Evolutionary conservation across 805 yeast genomes (phyloP), one percentile per base, ranked within the genome.

Genomic region (Metschnikowia sp.): DNA sequence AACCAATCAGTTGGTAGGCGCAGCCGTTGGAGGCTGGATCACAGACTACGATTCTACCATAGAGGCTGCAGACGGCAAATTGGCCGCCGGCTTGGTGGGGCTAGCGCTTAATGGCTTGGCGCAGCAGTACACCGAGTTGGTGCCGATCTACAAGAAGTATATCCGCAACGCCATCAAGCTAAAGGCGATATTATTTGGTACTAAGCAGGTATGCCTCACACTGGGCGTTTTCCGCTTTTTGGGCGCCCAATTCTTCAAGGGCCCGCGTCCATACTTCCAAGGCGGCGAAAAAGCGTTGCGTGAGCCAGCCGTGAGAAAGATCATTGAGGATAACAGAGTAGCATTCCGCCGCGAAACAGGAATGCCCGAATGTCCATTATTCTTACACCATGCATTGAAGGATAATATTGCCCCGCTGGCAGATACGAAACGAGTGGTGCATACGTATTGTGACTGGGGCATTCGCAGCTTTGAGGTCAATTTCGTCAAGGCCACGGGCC

Each of bases 11-110:
- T 10, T 60, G 44, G 49, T 59, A 50, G 75, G 74, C 13, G 70
- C 60, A 22, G 68, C 69, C 1, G 29, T 68, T 13, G 75, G 75
- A 6, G 75, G 75, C 4, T 60, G 68, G 56, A 66, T 64, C 19
- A 61, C 69, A n/a, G 67, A 69, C 47, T 57, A 66, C 26, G 63
- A 66, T 3, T 57, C 58, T 13, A 59, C 69, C 1, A 59, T 62
- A 6, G 48, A 40, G 13, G 53, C 57, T 12, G 54, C 58, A n/a
- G 67, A 62, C 36, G 68, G 69, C 5, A 55, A 59, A 4, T 11
- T 56, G 7, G 62, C 60, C 36, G 57, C 72, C 7, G 74, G 72
- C 9, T 54, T 70, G 31, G 57, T 59, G 37, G 63, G 67, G 5
- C 42, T 47, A 42, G 69, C 64, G 4, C 48, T 69, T n/a, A 53